A percentile compares a stretch with the other conserved stretches of the same genome.
phyloP scores from a whole-genome alignment of 2,329 filamentous ascomycete genomes.

The Aspergillus ochraceus region DNA sequence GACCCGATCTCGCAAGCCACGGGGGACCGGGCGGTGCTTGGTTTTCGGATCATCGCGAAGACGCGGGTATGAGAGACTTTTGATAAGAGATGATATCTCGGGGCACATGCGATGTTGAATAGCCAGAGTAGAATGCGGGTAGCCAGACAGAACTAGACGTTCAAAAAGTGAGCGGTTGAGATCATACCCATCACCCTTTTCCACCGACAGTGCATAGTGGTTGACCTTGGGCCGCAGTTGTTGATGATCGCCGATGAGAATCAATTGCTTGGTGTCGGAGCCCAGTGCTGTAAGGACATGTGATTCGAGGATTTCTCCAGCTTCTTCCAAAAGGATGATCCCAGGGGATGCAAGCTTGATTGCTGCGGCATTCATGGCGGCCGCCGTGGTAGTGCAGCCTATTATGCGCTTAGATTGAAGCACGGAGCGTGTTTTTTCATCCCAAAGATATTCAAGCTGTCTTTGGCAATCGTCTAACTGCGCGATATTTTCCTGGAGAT shows the following conservation, averaged over 20 bases:
- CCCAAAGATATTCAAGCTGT: constrained; percentile 6
- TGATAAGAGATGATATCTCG: constrained; percentile 62
- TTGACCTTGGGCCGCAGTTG: constrained; percentile 69
- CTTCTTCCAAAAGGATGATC: constrained; percentile 69
- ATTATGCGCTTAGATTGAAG: constrained; percentile 62
- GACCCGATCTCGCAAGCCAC: constrained; percentile 61
- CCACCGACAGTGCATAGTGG: constrained; percentile 61
- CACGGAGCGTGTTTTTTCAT: constrained; percentile 24
- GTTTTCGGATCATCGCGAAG: constrained; percentile 59
- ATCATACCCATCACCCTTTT: constrained; percentile 65
- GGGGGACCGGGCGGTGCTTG: constrained; percentile 45
- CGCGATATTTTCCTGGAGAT: constrained; percentile 13
- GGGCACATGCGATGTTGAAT: constrained; percentile 70
- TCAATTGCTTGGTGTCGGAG: constrained; percentile 58
- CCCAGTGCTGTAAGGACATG: constrained; percentile 64
- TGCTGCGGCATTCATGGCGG: constrained; percentile 60
- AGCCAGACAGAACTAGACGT: constrained; percentile 59
- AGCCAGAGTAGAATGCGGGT: constrained; percentile 54
- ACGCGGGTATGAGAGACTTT: constrained; percentile 61
- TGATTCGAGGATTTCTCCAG: constrained; percentile 69
- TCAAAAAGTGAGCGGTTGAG: constrained; percentile 71
- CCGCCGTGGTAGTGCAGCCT: constrained; percentile 69
- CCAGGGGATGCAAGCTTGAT: constrained; percentile 58
- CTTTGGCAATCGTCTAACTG: constrained; percentile 15
- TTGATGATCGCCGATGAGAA: constrained; percentile 72